Evolutionary conservation across 805 yeast genomes (phyloP), one percentile per base, ranked within the genome.

Genomic region (Suhomyces prunicola): DNA sequence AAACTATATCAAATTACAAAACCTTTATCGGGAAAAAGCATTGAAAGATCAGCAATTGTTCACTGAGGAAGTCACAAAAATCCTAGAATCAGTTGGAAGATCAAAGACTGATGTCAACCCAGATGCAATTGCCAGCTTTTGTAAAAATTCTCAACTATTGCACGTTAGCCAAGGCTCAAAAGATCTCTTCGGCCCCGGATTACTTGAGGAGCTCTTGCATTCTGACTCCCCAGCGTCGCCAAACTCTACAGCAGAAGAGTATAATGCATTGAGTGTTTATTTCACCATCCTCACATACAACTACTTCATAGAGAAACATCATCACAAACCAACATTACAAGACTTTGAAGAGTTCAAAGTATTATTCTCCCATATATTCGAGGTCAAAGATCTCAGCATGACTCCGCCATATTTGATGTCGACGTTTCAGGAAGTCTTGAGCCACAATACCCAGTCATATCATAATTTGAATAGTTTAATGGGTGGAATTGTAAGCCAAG

Each of bases 401-500:
- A 15, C 69, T 36, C 57, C 70, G 6, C 46, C 41, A 5, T 55
- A 60, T 1, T 54, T 63, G 13, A 48, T 47, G 1, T 50, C 55
- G 35, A 62, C 62, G 4, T 67, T 66, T 49, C 54, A 62, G 40
- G 79, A 78, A 42, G 64, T 72, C 0, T 66, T 77, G 36, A 61
- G 67, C 12, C 76, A 76, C 44, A 62, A 72, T 8, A 59, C 81
- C 12, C 67, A 69, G 40, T 81, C 78, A 53, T 65, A 85, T 48
- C 85, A 83, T 55, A 86, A 87, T 59, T 76, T 83, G 13, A 71
- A 86, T 19, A 77, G 96, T 4, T 68, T 90, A 3, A 72, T 89
- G 58, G 98, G 97, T 1, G 98, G 97, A 0, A 73, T 92, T 10
- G 91, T 83, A 0, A 86, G 90, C 3, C 97, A 93, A 64, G 99